Percentiles rank a stretch among this genome's conserved stretches.
phyloP scores from a whole-genome alignment of 345 rosid species.

The Rhodamnia argentea region DNA sequence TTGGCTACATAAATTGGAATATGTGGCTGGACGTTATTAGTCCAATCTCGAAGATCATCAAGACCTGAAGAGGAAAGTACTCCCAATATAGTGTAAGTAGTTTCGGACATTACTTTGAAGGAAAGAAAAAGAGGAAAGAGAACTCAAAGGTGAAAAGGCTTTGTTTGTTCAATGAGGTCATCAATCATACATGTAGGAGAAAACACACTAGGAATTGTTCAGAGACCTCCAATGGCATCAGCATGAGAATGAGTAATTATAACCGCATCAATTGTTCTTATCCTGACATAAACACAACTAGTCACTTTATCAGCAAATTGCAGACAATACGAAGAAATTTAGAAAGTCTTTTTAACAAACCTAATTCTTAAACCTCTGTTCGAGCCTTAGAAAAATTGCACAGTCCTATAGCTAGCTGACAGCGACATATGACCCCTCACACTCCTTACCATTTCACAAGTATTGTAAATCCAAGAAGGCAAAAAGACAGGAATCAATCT shows the following conservation, averaged over 20 bases:
- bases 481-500: background rate
- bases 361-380: background rate
- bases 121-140: background rate
- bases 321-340: constrained; percentile 2
- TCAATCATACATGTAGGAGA: background rate
- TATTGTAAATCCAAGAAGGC: background rate
- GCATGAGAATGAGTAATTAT: constrained; percentile 98
- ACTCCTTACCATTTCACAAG: background rate
- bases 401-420: background rate
- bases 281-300: constrained; percentile 65
- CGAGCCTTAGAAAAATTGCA: background rate
- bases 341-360: background rate
- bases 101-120: background rate
- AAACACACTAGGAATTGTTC: constrained; percentile 20
- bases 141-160: background rate
- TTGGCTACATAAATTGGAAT: constrained; percentile 74
- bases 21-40: constrained; percentile 73
- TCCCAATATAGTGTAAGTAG: background rate
- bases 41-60: constrained; percentile 98
- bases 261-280: constrained; percentile 97
- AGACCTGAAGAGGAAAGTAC: constrained; percentile 41
- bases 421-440: background rate
- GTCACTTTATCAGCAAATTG: constrained; percentile 21
- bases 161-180: background rate
- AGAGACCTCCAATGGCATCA: constrained; percentile 98